Conservation (phyloP, 1,284 basidiomycete species). For the Cryptococcus wingfieldii region DNA sequence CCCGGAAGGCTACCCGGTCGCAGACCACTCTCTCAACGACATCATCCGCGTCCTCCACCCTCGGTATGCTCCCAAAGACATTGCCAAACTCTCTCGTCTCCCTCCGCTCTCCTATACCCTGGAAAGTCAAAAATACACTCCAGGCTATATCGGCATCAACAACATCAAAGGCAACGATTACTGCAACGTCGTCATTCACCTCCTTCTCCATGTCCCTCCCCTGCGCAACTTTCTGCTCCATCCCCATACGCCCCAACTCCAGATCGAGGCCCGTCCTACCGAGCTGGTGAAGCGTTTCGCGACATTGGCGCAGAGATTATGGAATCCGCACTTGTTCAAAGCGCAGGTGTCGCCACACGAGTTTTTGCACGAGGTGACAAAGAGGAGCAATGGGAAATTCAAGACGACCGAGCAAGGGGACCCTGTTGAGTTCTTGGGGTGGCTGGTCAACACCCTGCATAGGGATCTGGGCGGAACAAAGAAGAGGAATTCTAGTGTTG, state of each 20-base stretch:
- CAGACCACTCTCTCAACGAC: conserved; percentile 91
- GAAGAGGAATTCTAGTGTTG: conserved; percentile 80
- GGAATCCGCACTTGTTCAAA: conserved; percentile 95
- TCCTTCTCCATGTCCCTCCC: conserved; percentile 83
- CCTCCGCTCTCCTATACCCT: conserved; percentile 71
- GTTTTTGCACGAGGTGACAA: conserved; percentile 91
- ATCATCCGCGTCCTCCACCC: conserved; percentile 88
- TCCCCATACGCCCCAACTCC: conserved; percentile 55
- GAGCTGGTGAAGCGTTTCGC: conserved; percentile 86
- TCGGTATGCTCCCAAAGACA: conserved; percentile 58
- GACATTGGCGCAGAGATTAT: conserved; percentile 80
- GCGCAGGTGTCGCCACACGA: conserved; percentile 98
- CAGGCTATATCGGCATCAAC: conserved; percentile 94
- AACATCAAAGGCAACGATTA: conserved; percentile 97
- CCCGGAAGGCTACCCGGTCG: conserved; percentile 95
- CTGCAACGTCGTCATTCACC: conserved; percentile 94
- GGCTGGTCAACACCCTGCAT: conserved; percentile 91
- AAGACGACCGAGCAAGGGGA: conserved; percentile 90
- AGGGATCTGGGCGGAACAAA: conserved; percentile 84
- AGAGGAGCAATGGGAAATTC: conserved; percentile 82
- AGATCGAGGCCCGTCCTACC: conserved; percentile 43
- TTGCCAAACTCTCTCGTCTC: conserved; percentile 56
- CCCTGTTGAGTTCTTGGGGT: conserved; percentile 92
- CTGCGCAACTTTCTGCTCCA: conserved; percentile 82
- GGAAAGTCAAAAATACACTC: conserved; percentile 71